Percentiles rank a stretch among this genome's conserved stretches.
Conservation (phyloP, 1,284 basidiomycete genomes). For the Ganoderma sinense region DNA sequence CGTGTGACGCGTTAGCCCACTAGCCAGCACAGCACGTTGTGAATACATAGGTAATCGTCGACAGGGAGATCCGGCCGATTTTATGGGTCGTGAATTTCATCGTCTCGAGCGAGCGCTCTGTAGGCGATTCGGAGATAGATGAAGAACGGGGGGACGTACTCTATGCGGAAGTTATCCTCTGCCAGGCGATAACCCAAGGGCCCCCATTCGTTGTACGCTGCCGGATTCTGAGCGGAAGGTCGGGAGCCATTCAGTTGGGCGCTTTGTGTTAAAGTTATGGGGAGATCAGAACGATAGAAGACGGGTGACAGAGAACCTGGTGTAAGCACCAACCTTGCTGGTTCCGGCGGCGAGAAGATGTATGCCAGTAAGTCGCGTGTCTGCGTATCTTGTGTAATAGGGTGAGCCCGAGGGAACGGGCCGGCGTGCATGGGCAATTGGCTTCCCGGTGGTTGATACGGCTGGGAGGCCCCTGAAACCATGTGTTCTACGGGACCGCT, state of each 20-base stretch:
- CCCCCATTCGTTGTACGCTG: conserved; percentile 62
- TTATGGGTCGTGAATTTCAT: neutral
- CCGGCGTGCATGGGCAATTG: conserved; percentile 31
- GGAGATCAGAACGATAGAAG: conserved; percentile 25
- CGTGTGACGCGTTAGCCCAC: conserved; percentile 27
- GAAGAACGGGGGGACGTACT: conserved; percentile 60
- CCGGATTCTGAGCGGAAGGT: conserved; percentile 15
- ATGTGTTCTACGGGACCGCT: conserved; percentile 32
- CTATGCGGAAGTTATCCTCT: conserved; percentile 73
- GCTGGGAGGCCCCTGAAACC: conserved; percentile 25
- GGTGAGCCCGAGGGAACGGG: conserved; percentile 43
- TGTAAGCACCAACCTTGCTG: conserved; percentile 48
- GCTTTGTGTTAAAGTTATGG: conserved; percentile 17
- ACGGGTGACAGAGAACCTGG: conserved; percentile 8
- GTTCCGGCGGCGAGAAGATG: conserved; percentile 74
- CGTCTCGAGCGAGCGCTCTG: neutral
- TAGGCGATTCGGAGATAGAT: neutral
- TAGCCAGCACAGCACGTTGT: neutral
- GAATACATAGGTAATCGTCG: neutral
- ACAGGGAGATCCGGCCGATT: neutral
- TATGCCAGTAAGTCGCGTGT: conserved; percentile 71
- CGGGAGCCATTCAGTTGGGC: conserved; percentile 9
- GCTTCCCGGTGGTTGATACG: conserved; percentile 24
- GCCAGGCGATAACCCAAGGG: conserved; percentile 72
- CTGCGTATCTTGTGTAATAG: conserved; percentile 62